phyloP scores from a whole-genome alignment of 2,329 filamentous ascomycete genomes.

The Xylaria polymorpha region DNA sequence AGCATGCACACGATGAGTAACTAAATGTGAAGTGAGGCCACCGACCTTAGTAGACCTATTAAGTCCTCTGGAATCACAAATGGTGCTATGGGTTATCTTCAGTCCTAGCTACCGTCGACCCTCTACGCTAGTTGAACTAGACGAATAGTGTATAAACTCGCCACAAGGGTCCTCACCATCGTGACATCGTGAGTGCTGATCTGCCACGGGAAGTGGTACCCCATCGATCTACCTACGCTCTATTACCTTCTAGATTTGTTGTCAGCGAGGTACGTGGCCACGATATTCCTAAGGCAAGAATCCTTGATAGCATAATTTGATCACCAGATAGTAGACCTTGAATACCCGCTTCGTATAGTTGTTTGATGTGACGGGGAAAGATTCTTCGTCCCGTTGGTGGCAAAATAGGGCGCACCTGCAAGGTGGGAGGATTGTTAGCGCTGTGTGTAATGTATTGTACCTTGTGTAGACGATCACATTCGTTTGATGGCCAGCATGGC shows the following conservation, averaged over 20 bases:
- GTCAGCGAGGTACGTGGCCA: neutral
- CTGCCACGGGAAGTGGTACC: neutral
- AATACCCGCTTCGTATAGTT: constrained; percentile 44
- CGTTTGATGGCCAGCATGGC: constrained; percentile 11
- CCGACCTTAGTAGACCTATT: neutral
- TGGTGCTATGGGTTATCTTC: neutral
- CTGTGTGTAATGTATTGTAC: constrained; percentile 18
- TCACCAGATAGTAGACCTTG: constrained; percentile 20
- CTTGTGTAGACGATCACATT: constrained; percentile 24
- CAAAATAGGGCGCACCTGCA: constrained; percentile 39
- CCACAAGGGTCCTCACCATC: constrained; percentile 4
- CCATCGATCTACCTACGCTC: neutral
- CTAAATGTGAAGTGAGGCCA: neutral
- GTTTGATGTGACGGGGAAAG: constrained; percentile 45
- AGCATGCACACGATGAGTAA: constrained; percentile 29
- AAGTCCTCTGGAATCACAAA: neutral
- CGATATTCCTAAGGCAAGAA: neutral
- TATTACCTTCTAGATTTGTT: neutral
- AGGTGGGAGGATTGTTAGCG: constrained; percentile 34
- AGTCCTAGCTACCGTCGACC: neutral
- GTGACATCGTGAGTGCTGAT: neutral
- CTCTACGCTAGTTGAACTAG: neutral
- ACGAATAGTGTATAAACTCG: neutral
- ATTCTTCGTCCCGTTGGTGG: constrained; percentile 32
- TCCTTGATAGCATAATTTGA: neutral